A percentile compares a stretch with the other conserved stretches of the same genome.
Conservation (phyloP, 2,329 filamentous ascomycete species). For the Pseudodiploospora longispora region DNA sequence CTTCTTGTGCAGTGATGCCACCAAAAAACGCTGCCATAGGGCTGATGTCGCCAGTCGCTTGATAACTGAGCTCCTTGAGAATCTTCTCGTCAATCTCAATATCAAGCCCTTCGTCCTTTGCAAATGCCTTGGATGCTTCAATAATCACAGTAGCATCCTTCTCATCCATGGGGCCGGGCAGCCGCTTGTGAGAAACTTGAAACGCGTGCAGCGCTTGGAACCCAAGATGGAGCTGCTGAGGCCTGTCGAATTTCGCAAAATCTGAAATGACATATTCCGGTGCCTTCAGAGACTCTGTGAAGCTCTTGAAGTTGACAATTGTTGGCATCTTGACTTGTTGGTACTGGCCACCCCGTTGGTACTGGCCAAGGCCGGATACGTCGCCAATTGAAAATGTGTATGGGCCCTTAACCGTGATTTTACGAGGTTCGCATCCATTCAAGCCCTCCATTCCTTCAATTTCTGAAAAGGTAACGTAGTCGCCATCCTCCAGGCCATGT, state of each 20-base stretch:
- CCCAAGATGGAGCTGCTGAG: conserved; percentile 82
- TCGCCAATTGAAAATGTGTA: conserved; percentile 98
- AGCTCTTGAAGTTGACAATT: conserved; percentile 77
- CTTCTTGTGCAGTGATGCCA: conserved; percentile 86
- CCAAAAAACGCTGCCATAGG: conserved; percentile 95
- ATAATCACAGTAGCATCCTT: conserved; percentile 73
- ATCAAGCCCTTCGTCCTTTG: conserved; percentile 58
- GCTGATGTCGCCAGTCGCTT: conserved; percentile 82
- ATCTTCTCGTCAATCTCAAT: conserved; percentile 83
- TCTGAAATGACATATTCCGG: conserved; percentile 89
- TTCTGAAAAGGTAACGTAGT: conserved; percentile 92
- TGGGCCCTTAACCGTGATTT: conserved; percentile 88
- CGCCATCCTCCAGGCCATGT: conserved; percentile 91
- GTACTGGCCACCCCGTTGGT: conserved; percentile 81
- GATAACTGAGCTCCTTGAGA: conserved; percentile 86
- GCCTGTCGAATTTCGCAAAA: conserved; percentile 95
- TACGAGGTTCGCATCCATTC: conserved; percentile 76
- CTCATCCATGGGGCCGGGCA: conserved; percentile 78
- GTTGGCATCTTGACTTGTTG: conserved; percentile 99
- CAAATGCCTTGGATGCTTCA: conserved; percentile 66
- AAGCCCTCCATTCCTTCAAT: conserved; percentile 84
- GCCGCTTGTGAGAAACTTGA: conserved; percentile 61
- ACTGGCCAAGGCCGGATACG: conserved; percentile 77
- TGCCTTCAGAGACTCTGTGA: conserved; percentile 70
- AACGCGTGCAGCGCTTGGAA: conserved; percentile 91